These are phyloP conservation scores for Conidiobolus incongruus DNA, from an alignment of 371 early-diverging fungal species.

Conservation along the genomic window DNA sequence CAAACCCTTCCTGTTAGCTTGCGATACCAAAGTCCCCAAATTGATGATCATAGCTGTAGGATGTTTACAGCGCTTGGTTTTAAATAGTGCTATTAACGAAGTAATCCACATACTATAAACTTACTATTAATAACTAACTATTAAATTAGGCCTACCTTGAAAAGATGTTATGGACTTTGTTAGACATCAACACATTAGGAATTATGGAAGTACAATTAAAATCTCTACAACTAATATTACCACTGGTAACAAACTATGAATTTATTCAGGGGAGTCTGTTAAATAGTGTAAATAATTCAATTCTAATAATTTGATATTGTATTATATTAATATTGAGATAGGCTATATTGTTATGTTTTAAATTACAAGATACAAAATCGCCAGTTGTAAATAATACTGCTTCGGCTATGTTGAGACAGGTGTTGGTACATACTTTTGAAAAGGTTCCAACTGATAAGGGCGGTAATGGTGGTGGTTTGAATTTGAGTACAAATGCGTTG, in stretches of 20 bases:
- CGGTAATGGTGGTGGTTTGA: no score
- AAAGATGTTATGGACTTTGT: conserved; percentile 41
- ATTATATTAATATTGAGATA: conserved; percentile 6
- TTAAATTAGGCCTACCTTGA: conserved; percentile 29
- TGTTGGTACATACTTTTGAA: conserved; percentile 88
- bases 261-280: conserved; percentile 56
- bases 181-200: conserved; percentile 40
- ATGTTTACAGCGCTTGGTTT: conserved; percentile 68
- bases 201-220: conserved; percentile 75
- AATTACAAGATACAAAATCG: conserved; percentile 66
- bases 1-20: conserved; percentile 73
- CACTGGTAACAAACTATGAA: conserved; percentile 64
- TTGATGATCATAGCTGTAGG: conserved; percentile 69
- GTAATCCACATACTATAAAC: no score
- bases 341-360: conserved; percentile 73
- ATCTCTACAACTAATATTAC: conserved; percentile 74
- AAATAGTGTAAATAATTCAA: conserved; percentile 31
- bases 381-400: conserved; percentile 83
- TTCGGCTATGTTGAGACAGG: conserved; percentile 79
- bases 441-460: no score
- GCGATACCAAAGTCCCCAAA: conserved; percentile 69
- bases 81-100: conserved; percentile 63
- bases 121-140: background rate
- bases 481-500: no score
- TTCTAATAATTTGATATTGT: background rate